Evolutionary conservation across 2,329 filamentous ascomycete genomes (phyloP).

Genomic region (Aureobasidium musti): DNA sequence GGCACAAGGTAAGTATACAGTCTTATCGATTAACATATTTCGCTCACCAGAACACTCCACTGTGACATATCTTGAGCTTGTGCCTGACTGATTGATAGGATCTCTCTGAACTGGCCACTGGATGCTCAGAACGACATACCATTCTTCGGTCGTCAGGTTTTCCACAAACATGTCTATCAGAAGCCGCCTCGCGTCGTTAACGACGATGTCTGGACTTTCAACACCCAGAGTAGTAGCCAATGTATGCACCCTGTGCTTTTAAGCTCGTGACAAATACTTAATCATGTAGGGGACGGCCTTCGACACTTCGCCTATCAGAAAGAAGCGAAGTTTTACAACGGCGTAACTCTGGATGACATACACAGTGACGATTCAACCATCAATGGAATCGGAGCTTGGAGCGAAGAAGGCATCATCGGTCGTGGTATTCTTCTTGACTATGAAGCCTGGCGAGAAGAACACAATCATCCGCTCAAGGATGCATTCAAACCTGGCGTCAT

Average conservation of each 20-base stretch:
- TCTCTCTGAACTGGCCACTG: slow-evolving; percentile 63
- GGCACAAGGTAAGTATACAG: slow-evolving; percentile 44
- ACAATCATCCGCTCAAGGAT: slow-evolving; percentile 44
- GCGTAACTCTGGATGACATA: slow-evolving; percentile 46
- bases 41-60: not conserved
- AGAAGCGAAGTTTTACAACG: slow-evolving; percentile 44
- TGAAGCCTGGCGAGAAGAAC: slow-evolving; percentile 50
- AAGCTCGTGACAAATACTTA: not conserved
- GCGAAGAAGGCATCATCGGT: slow-evolving; percentile 58
- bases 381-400: slow-evolving; percentile 53
- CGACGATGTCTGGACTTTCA: slow-evolving; percentile 62
- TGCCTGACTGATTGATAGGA: slow-evolving; percentile 39
- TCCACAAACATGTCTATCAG: slow-evolving; percentile 57
- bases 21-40: not conserved
- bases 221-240: slow-evolving; percentile 60
- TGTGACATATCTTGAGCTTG: not conserved
- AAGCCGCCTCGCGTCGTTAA: slow-evolving; percentile 58
- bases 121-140: slow-evolving; percentile 55
- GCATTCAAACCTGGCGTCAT: slow-evolving; percentile 43
- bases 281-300: slow-evolving; percentile 53
- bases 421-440: slow-evolving; percentile 59
- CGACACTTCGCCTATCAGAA: slow-evolving; percentile 56
- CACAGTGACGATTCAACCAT: slow-evolving; percentile 45
- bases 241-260: slow-evolving; percentile 39
- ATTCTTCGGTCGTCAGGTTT: slow-evolving; percentile 59